phyloP scores from a whole-genome alignment of 768 basidiomycete species.

The Boletus coccyginus region DNA sequence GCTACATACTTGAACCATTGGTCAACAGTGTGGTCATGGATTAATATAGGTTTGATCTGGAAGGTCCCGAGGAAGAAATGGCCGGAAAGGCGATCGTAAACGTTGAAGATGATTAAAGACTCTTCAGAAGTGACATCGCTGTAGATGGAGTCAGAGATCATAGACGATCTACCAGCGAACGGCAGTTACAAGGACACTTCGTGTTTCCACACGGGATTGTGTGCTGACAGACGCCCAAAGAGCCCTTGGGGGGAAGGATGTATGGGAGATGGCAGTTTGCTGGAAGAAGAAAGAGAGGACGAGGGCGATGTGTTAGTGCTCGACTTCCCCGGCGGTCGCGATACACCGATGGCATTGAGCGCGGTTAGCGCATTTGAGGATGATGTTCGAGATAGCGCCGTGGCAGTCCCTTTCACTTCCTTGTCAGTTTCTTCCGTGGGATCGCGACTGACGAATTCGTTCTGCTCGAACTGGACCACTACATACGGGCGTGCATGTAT shows the following conservation, averaged over 20 bases:
- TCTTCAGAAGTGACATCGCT: constrained; percentile 94
- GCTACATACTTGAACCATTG: constrained; percentile 90
- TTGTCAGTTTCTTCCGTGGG: constrained; percentile 83
- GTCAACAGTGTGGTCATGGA: constrained; percentile 94
- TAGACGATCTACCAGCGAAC: constrained; percentile 7
- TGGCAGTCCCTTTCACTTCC: constrained; percentile 82
- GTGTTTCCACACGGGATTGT: constrained; percentile 99
- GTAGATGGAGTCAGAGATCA: constrained; percentile 22
- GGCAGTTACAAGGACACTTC: constrained; percentile 91
- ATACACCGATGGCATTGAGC: constrained; percentile 58
- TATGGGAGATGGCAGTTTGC: constrained; percentile 32
- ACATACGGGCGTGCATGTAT: constrained; percentile 78
- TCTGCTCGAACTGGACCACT: constrained; percentile 98
- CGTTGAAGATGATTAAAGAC: constrained; percentile 80
- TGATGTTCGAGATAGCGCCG: constrained; percentile 50
- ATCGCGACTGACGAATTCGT: constrained; percentile 94
- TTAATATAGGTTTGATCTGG: constrained; percentile 85
- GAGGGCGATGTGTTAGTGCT: constrained; percentile 45
- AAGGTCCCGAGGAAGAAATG: constrained; percentile 89
- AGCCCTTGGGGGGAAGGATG: constrained; percentile 40
- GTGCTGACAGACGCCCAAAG: constrained; percentile 64
- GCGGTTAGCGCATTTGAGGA: constrained; percentile 66
- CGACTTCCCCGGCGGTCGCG: constrained; percentile 41
- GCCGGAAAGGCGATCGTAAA: constrained; percentile 86
- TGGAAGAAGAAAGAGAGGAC: constrained; percentile 40